Base-by-base conservation (phyloP, 441 rosid species). In the Aquilaria agallochum region DNA sequence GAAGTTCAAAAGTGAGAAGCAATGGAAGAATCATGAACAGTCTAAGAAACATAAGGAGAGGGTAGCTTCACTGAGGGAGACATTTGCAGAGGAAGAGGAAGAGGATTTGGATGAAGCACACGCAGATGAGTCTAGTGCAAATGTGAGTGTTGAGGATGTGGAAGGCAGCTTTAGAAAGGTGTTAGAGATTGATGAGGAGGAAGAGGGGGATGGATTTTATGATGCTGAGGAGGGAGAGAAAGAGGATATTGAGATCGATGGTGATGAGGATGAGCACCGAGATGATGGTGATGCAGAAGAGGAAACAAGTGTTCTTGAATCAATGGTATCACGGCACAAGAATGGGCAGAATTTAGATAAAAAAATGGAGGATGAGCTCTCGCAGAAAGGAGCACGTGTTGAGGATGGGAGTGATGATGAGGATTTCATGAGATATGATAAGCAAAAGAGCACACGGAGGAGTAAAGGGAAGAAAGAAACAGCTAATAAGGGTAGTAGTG, bases 11-110 rank as follows among this genome's bases (percentile, higher is more conserved):
- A 90, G 97, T 64, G 90, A 95, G 73, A 90, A 92, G 79, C 98
- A 95, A 66, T 95, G 98, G 98, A 83, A 83, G 78, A 95, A 92
- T 79, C 98, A 95, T 8, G 98, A 95, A 76, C 97, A 90, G 84
- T 95, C 98, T 0, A 90, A 89, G 86, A 95, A 95, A 87, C 99
- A 95, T 33, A 90, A 83, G 82, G 98, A 95, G 83, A 92, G 82
- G 81, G 85, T 95, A 54, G 97, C 88, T 0, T 81, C 85, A 73
- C 83, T 89, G 77, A 85, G 88, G 77, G 82, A 88, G 58, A 61
- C 84, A 0, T 82, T 86, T 68, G 74, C 58, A 45, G 83, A 82
- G 42, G 74, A 75, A 48, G 89, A 87, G 20, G 88, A 61, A 58
- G 79, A 60, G 40, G 70, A 20, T 27, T 83, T 64, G 40, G 78